Evolutionary conservation across 768 basidiomycete species (phyloP), one percentile per base, ranked within the genome.

Genomic region (Tricholoma terreum): DNA sequence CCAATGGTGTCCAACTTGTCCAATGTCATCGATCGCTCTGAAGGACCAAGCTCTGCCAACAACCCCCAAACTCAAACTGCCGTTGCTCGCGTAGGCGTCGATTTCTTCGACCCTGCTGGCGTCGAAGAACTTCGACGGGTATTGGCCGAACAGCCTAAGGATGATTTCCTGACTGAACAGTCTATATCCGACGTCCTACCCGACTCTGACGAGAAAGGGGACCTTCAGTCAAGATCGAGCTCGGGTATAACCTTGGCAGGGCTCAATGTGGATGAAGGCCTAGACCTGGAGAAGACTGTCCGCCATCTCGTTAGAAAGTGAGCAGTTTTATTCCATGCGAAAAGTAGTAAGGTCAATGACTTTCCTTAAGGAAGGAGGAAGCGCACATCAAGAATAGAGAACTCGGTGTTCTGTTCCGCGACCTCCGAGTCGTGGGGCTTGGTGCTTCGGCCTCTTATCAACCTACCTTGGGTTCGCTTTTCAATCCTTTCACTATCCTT

Each of bases 381-480:
- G 57, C 60, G 30, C 52, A 64, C 9, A 66, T 66, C 19, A 54
- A 64, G 40, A 35, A 55, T 6, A 58, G 82, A 11, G 73, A 77
- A 49, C 73, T 85, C 7, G 83, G 83, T 4, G 76, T 84, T 15
- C 65, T 73, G 49, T 84, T 85, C 52, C 63, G 75, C 59, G 70
- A 84, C 57, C 77, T 85, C 4, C 72, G 73, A 17, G 84, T 85
- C 35, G 70, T 80, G 2, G 84, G 83, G 22, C 62, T 79, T 4
- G 79, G 79, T 1, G 72, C 75, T 0, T 63, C 75, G 2, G 67
- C 75, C 2, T 75, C 77, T 4, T 74, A 77, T 58, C 83, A 83
- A 59, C 70, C 73, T 1, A 85, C 82, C 0, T 62, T 89, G 6
- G 78, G 78, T 11, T 84, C 84, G 17, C 67, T 80, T 4, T 73